These are phyloP conservation scores for Auxenochlorella protothecoides DNA, from an alignment of 139 green algal genomes.

Conservation along the genomic window DNA sequence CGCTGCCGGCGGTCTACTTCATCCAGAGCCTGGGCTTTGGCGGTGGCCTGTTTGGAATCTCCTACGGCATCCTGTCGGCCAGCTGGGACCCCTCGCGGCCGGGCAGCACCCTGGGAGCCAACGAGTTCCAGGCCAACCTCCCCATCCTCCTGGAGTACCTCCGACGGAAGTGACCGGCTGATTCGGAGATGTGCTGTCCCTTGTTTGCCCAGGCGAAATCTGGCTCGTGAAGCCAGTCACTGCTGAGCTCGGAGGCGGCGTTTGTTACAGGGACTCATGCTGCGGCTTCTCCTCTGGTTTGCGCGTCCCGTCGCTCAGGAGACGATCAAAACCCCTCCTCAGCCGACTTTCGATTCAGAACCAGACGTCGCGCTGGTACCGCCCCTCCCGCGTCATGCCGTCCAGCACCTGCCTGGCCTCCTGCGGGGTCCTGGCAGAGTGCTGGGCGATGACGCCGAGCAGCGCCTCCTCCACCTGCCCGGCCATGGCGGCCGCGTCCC, in stretches of 20 bases:
- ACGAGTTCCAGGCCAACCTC: constrained; percentile 48
- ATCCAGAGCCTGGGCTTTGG: constrained; percentile 50
- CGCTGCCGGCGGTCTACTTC: constrained; percentile 51
- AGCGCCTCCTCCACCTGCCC: constrained; percentile 41
- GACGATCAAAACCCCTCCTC: too few relatives aligned
- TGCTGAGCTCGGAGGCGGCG: too few relatives aligned
- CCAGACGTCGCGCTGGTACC: constrained; percentile 81
- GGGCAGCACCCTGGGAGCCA: constrained; percentile 35
- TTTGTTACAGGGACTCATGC: too few relatives aligned
- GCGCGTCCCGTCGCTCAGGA: too few relatives aligned
- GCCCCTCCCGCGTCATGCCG: constrained; percentile 23
- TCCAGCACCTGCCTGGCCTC: constrained; percentile 45
- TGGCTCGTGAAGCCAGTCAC: too few relatives aligned
- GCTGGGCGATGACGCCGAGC: constrained; percentile 31
- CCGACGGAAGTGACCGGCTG: constrained; percentile 1
- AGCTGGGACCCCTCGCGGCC: constrained; percentile 56
- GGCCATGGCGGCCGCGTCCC: constrained; percentile 73
- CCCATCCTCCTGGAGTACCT: constrained; percentile 33
- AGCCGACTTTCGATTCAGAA: constrained; percentile 23
- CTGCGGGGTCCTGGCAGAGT: constrained; percentile 1
- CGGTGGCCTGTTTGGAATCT: constrained; percentile 62
- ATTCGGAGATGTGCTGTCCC: too few relatives aligned
- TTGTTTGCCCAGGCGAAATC: too few relatives aligned
- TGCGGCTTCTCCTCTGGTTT: too few relatives aligned
- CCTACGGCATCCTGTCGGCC: constrained; percentile 57